A percentile compares a stretch with the other conserved stretches of the same genome.
Conservation (phyloP, 768 basidiomycete species). For the Chalciporus chontae region DNA sequence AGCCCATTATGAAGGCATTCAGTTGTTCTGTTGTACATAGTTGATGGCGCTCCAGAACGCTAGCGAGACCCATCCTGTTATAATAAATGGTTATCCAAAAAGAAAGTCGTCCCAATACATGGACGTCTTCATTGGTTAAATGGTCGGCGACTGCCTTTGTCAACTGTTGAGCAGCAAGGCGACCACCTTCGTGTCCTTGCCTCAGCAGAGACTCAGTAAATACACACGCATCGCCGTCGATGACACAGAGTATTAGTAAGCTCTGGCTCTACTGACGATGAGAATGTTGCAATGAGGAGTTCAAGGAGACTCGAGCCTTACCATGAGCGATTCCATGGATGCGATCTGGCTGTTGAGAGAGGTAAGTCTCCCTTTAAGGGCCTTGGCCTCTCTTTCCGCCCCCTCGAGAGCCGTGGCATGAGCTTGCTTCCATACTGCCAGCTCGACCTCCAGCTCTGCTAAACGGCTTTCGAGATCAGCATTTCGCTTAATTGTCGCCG, state of each 20-base stretch:
- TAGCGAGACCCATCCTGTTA: constrained; percentile 56
- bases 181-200: constrained; percentile 65
- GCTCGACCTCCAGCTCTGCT: constrained; percentile 64
- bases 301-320: constrained; percentile 14
- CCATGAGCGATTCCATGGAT: constrained; percentile 51
- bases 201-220: constrained; percentile 57
- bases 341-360: constrained; percentile 64
- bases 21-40: constrained; percentile 64
- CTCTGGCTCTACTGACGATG: constrained; percentile 47
- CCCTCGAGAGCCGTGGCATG: constrained; percentile 60
- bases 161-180: constrained; percentile 55
- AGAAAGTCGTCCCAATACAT: constrained; percentile 59
- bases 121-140: constrained; percentile 58
- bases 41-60: constrained; percentile 47
- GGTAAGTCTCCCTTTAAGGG: constrained; percentile 65
- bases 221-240: constrained; percentile 70
- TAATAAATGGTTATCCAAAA: constrained; percentile 76
- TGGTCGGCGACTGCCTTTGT: constrained; percentile 69
- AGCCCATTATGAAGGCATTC: constrained; percentile 67
- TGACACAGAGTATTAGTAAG: constrained; percentile 68
- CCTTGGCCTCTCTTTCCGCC: constrained; percentile 58
- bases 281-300: background rate
- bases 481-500: constrained; percentile 60
- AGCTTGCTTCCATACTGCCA: constrained; percentile 68
- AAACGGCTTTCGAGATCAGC: constrained; percentile 61